These are phyloP conservation scores for Linderina pennispora DNA, from an alignment of 192 early-diverging fungal species.

Conservation along the genomic window DNA sequence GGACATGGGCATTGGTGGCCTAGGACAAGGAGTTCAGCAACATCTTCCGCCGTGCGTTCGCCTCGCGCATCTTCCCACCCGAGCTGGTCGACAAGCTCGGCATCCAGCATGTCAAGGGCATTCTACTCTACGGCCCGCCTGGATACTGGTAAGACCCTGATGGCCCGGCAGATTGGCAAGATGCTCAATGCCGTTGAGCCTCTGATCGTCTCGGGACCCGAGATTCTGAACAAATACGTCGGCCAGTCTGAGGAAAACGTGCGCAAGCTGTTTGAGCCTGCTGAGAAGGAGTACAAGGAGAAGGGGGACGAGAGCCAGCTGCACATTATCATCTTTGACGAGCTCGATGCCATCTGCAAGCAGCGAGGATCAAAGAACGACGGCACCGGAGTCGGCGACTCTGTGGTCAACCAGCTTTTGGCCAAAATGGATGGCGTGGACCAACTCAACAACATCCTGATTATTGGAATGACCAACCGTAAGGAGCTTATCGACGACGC, in stretches of 20 bases:
- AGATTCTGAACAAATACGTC: slow-evolving; percentile 94
- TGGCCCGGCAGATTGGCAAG: slow-evolving; percentile 98
- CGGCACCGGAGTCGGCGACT: slow-evolving; percentile 93
- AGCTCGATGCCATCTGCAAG: slow-evolving; percentile 98
- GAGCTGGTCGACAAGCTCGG: slow-evolving; percentile 88
- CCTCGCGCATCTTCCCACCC: slow-evolving; percentile 93
- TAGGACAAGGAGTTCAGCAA: slow-evolving; percentile 89
- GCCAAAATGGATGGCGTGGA: slow-evolving; percentile 99
- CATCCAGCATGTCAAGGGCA: slow-evolving; percentile 97
- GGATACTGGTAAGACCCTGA: slow-evolving; percentile 97
- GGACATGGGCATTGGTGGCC: slow-evolving; percentile 96
- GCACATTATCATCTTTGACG: slow-evolving; percentile 99
- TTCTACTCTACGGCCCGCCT: slow-evolving; percentile 85
- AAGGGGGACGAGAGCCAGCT: slow-evolving; percentile 84
- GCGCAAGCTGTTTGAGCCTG: slow-evolving; percentile 91
- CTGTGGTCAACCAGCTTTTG: slow-evolving; percentile 94
- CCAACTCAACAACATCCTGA: slow-evolving; percentile 95
- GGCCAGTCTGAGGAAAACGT: slow-evolving; percentile 96
- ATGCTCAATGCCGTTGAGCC: slow-evolving; percentile 96
- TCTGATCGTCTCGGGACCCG: slow-evolving; percentile 93
- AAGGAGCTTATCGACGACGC: slow-evolving; percentile 99
- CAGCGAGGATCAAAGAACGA: slow-evolving; percentile 90
- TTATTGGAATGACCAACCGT: slow-evolving; percentile 99
- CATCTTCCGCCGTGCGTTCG: slow-evolving; percentile 97
- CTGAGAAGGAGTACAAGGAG: slow-evolving; percentile 91